These are phyloP conservation scores for Drechslerella stenobrocha DNA, from an alignment of 2,329 filamentous ascomycete genomes.

Conservation along the genomic window DNA sequence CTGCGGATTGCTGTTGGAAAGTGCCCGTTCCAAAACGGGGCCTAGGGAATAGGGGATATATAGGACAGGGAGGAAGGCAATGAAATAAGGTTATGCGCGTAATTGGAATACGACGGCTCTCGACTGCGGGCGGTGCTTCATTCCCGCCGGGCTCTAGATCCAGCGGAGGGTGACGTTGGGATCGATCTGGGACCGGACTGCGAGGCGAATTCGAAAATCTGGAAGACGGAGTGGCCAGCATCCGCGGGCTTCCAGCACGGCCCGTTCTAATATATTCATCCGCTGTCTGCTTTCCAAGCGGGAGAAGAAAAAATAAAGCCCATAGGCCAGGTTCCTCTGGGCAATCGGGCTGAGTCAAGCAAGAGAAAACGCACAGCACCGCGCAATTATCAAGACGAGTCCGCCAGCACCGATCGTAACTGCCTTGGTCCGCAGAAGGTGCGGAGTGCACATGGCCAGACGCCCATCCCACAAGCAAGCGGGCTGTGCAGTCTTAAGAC, in stretches of 20 bases:
- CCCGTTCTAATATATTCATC: constrained; percentile 21
- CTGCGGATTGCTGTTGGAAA: constrained; percentile 6
- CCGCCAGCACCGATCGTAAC: constrained; percentile 13
- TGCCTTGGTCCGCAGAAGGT: constrained; percentile 30
- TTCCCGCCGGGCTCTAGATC: neutral
- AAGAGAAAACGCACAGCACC: constrained; percentile 7
- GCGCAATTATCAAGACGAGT: neutral
- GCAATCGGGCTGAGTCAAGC: constrained; percentile 26
- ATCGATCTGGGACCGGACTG: constrained; percentile 31
- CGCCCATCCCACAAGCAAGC: constrained; percentile 15
- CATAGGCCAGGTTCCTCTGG: constrained; percentile 5
- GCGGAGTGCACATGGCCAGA: constrained; percentile 21
- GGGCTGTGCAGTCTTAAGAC: constrained; percentile 44
- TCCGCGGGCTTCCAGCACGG: constrained; percentile 29
- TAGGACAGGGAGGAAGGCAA: neutral
- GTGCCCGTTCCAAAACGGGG: constrained; percentile 2
- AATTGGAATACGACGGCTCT: too few relatives aligned
- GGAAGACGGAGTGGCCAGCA: constrained; percentile 9
- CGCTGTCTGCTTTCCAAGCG: neutral
- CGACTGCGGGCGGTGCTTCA: neutral
- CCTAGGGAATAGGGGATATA: constrained; percentile 30
- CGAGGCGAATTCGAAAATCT: constrained; percentile 31
- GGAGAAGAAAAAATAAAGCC: constrained; percentile 9
- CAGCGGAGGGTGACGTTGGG: constrained; percentile 12
- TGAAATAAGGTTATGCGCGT: too few relatives aligned